Conservation (phyloP, 805 yeast genomes). For the Starmerella ratchasimensis region DNA sequence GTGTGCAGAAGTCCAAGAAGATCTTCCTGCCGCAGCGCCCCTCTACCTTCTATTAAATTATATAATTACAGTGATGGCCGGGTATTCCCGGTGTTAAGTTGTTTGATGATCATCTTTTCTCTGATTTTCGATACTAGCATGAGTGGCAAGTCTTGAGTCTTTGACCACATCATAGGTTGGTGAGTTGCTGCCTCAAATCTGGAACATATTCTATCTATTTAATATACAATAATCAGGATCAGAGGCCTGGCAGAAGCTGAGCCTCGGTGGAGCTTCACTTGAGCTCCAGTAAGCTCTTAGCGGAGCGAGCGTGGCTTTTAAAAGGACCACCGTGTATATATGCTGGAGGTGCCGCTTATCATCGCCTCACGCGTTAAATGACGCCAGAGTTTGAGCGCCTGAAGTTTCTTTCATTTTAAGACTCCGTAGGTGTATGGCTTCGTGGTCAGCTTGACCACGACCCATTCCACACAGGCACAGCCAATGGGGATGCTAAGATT, state of each 20-base stretch:
- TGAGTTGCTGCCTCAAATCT: too few relatives aligned
- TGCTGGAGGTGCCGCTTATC: too few relatives aligned
- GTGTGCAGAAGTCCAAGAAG: slow-evolving; percentile 81
- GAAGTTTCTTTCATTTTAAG: too few relatives aligned
- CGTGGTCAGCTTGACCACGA: slow-evolving; percentile 28
- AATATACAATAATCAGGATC: too few relatives aligned
- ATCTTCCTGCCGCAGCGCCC: slow-evolving; percentile 88
- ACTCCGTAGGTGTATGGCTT: slow-evolving; percentile 17
- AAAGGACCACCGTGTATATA: too few relatives aligned
- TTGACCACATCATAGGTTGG: not conserved
- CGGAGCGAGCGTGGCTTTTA: too few relatives aligned
- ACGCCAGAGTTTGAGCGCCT: too few relatives aligned
- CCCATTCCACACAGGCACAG: slow-evolving; percentile 52
- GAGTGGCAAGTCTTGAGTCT: not conserved
- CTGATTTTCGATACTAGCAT: not conserved
- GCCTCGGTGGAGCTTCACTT: too few relatives aligned
- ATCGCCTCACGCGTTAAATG: too few relatives aligned
- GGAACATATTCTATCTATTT: too few relatives aligned
- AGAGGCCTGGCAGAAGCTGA: too few relatives aligned
- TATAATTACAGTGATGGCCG: slow-evolving; percentile 10
- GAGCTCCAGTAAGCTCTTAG: too few relatives aligned
- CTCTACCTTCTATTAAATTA: slow-evolving; percentile 82
- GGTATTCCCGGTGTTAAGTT: not conserved
- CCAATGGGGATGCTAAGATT: slow-evolving; percentile 88
- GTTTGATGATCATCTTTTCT: not conserved